Percentiles rank a stretch among this genome's conserved stretches.
These are phyloP conservation scores for Trichoderma sp. DNA, from an alignment of 2,329 filamentous ascomycete genomes.

Conservation along the genomic window DNA sequence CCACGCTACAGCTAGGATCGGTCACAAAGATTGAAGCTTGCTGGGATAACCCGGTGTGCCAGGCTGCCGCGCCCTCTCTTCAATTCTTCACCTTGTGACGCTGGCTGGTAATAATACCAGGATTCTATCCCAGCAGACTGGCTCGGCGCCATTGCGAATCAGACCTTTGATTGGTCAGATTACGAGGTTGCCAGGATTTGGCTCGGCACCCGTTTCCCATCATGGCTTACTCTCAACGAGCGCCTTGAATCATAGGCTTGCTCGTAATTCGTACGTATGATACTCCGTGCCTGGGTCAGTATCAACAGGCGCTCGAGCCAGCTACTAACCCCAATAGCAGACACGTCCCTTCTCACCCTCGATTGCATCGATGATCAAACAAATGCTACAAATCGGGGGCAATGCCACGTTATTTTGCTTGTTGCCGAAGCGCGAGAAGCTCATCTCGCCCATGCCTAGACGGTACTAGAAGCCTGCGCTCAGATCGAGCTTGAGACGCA, in stretches of 20 bases:
- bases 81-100: not conserved
- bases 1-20: not conserved
- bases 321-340: not conserved
- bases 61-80: not conserved
- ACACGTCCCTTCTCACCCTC: not conserved
- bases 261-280: not conserved
- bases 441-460: not conserved
- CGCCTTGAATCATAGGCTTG: not conserved
- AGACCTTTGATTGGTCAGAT: not conserved
- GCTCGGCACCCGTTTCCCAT: not conserved
- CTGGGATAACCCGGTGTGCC: not conserved
- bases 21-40: not conserved
- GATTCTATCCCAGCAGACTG: not conserved
- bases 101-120: not conserved
- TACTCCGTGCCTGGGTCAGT: not conserved
- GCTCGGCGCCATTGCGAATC: not conserved
- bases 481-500: not conserved
- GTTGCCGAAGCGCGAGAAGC: not conserved
- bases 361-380: not conserved
- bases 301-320: not conserved
- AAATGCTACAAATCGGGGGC: not conserved
- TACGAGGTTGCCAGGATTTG: not conserved
- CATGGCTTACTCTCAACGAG: not conserved
- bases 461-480: not conserved
- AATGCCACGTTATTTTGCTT: not conserved